Evolutionary conservation across 495 filamentous ascomycete species (phyloP), one percentile per base, ranked within the genome.

Genomic region (Penicillium argentinense): DNA sequence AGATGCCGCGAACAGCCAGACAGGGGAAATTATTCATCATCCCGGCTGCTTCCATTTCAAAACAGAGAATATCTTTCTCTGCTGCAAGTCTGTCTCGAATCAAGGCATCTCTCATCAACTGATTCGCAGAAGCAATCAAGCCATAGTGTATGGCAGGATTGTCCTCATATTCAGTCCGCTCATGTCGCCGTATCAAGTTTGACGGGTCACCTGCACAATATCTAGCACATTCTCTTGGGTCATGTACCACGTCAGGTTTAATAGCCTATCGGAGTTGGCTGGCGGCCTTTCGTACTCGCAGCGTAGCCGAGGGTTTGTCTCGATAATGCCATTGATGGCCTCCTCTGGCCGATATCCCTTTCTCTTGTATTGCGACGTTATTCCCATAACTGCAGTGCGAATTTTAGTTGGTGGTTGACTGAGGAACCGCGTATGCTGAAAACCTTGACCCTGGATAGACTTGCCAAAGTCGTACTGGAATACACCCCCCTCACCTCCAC

Each of bases 391-490:
- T 3, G 51, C 40, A 0, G 40, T 45, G 4, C 48, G 41, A 3
- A 54, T 34, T 1, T 30, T 13, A 0, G 26, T 45, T 5, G 51
- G 33, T 7, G 51, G 45, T 13, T 32, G 39, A 14, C 49, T 49
- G 12, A 54, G 28, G 7, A 46, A 49, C 0, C 62, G 60, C 2
- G 59, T 72, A 12, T 53, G 48, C 36, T 23, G 33, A 36, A 71
- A 64, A 2, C 25, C 27, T 2, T 42, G 34, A 26, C 13, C 39
- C 14, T 21, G 9, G 13, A 34, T 16, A 9, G 45, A 29, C 24
- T 60, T 61, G 1, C 53, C 57, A 19, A 54, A 22, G 33, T 68
- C 63, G 30, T 53, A 64, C 16, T 58, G 61, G 4, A 54, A 45
- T 12, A 60, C 60, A 4, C 53, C 59, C n/a, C 17, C 19, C 25